Evolutionary conservation across 805 yeast genomes (phyloP).

Genomic region (Candida krabiensis): DNA sequence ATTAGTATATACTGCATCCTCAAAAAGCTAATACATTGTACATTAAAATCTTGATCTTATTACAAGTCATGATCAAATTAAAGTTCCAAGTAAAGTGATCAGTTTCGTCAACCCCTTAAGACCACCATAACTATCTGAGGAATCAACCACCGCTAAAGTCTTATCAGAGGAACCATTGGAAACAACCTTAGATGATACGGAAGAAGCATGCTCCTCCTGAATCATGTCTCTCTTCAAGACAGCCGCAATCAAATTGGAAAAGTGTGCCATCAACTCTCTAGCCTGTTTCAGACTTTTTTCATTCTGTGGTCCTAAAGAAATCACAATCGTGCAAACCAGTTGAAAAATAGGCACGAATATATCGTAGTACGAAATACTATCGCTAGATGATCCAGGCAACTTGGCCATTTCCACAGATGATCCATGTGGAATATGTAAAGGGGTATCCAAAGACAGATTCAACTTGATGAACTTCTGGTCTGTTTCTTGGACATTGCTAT

Average conservation of each 20-base stretch:
- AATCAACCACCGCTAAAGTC: not conserved
- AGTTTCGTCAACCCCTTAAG: constrained; percentile 26
- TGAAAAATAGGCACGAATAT: constrained; percentile 74
- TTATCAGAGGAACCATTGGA: not conserved
- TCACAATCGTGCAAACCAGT: constrained; percentile 59
- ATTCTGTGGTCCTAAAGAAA: constrained; percentile 79
- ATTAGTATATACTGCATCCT: no score
- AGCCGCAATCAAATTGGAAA: constrained; percentile 58
- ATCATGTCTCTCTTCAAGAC: constrained; percentile 34
- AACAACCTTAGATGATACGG: not conserved
- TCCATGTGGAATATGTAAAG: constrained; percentile 36
- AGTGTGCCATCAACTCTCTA: constrained; percentile 48
- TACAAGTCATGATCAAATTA: constrained; percentile 22
- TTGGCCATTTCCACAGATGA: constrained; percentile 19
- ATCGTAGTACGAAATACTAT: constrained; percentile 57
- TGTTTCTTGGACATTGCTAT: constrained; percentile 4
- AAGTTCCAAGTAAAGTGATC: constrained; percentile 29
- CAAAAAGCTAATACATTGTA: no score
- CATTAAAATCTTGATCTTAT: no score
- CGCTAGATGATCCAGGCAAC: constrained; percentile 4
- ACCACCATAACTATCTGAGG: constrained; percentile 15
- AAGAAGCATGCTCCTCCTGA: constrained; percentile 11
- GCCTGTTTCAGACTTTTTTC: constrained; percentile 55
- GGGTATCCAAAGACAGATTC: constrained; percentile 52
- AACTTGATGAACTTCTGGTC: constrained; percentile 36